Base-by-base conservation (phyloP, 2,329 filamentous ascomycete genomes). In the Verticillium nubilum region DNA sequence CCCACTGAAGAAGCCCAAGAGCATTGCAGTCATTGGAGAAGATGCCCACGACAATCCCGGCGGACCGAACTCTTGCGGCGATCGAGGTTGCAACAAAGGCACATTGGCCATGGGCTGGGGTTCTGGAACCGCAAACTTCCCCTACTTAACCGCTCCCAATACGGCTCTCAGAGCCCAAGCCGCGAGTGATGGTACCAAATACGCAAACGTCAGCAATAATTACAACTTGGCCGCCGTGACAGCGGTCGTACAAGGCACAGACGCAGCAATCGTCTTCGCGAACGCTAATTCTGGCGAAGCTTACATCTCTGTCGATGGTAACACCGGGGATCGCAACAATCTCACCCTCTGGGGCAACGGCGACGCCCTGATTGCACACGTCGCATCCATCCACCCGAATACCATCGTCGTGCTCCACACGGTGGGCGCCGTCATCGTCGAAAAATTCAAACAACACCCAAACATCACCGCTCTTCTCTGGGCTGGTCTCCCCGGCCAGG, bases 401-500 rank as follows among this genome's bases (percentile, higher is more conserved):
- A 97, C 92, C 13, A 89, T 98, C 61, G 91, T 98, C 17, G 86
- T 97, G 59, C 88, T 98, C 61, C 94, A 98, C 78, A 91, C 90
- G 1, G 85, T 88, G 4, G 92, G 92, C 0, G 86, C 93, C 1
- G 90, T 96, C 4, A 76, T 96, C 1, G 75, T 97, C 26, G 84
- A 86, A 13, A 84, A 90, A 6, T 94, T 87, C 81, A 86, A 90
- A 67, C 76, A 90, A 58, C 87, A 86, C 73, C 83, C 85, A 35
- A 96, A 96, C 72, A 81, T 96, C 56, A 92, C 90, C 1, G 92
- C 91, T 37, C 92, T 96, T 57, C 71, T 96, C 1, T 95, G 89
- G 83, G 91, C 90, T 33, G 90, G 90, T 68, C 75, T 92, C 23
- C 91, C 91, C 0, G 92, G 92, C 13, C 88, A 96, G 70, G 89